A percentile compares a stretch with the other conserved stretches of the same genome.
These are phyloP conservation scores for Avena insularis DNA, from an alignment of 176 grass and related monocot genomes.

Conservation along the genomic window DNA sequence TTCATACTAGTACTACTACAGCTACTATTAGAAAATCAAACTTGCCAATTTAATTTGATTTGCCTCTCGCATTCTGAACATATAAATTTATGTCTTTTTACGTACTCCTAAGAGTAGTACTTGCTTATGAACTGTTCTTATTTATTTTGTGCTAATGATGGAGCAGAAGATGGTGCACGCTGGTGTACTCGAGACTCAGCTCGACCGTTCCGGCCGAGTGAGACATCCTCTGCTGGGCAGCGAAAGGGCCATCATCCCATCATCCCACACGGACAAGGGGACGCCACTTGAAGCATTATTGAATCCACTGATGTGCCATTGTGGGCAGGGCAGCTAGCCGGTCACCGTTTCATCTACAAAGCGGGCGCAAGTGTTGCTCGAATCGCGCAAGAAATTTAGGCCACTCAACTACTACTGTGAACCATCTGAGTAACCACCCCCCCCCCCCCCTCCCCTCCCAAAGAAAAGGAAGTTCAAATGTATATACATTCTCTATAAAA, in stretches of 20 bases:
- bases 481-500: no score
- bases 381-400: neutral
- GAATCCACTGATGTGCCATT: neutral
- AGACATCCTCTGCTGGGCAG: neutral
- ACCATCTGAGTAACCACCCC: neutral
- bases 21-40: no score
- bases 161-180: neutral
- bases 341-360: neutral
- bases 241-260: constrained; percentile 6
- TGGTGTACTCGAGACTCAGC: neutral
- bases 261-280: constrained; percentile 21
- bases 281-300: constrained; percentile 32
- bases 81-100: no score
- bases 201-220: neutral
- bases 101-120: no score
- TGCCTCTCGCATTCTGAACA: no score
- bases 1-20: no score
- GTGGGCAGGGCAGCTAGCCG: neutral
- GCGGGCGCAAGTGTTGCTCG: neutral
- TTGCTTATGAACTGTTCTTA: no score
- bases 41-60: no score
- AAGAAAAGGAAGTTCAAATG: no score
- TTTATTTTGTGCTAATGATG: no score
- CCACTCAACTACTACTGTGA: no score
- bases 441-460: no score